Percentiles rank a stretch among this genome's conserved stretches.
Conservation (phyloP, 2,329 filamentous ascomycete species). For the Xylariales sp. region DNA sequence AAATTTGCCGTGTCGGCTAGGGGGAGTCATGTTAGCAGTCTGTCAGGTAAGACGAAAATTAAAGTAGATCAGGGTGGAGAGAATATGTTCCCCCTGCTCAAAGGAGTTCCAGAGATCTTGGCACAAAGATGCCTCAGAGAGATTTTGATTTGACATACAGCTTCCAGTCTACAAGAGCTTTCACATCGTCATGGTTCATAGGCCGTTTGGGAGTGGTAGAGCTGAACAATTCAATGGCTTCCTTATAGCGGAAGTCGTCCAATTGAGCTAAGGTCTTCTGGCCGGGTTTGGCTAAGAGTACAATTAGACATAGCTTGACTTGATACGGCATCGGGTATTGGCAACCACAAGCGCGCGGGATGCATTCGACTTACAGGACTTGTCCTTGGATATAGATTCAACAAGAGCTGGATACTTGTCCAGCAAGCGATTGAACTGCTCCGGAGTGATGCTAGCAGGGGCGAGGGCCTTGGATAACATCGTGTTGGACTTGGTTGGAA, state of each 20-base stretch:
- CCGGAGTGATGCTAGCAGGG: conserved; percentile 19
- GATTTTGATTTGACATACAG: too few species aligned
- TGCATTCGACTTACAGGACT: conserved; percentile 40
- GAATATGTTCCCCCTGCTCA: too few species aligned
- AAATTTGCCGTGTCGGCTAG: conserved; percentile 58
- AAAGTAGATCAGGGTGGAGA: too few species aligned
- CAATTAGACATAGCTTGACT: conserved; percentile 6
- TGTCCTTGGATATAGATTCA: conserved; percentile 38
- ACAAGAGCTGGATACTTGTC: conserved; percentile 34
- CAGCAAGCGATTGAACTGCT: conserved; percentile 31
- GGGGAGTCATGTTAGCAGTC: neutral
- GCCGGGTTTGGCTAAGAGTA: conserved; percentile 38
- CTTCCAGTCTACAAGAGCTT: conserved; percentile 65
- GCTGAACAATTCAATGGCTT: conserved; percentile 44
- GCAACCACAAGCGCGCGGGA: too few species aligned
- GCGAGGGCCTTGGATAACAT: conserved; percentile 15
- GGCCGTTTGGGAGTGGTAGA: conserved; percentile 23
- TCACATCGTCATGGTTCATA: conserved; percentile 55
- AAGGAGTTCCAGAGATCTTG: too few species aligned
- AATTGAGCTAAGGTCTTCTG: conserved; percentile 51
- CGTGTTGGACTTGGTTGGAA: too few species aligned
- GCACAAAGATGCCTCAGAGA: too few species aligned
- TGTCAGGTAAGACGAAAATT: too few species aligned
- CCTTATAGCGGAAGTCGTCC: conserved; percentile 55
- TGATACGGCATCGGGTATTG: too few species aligned